Conservation (phyloP, 371 early-diverging fungal genomes). For the Dinochytrium kinnereticum region DNA sequence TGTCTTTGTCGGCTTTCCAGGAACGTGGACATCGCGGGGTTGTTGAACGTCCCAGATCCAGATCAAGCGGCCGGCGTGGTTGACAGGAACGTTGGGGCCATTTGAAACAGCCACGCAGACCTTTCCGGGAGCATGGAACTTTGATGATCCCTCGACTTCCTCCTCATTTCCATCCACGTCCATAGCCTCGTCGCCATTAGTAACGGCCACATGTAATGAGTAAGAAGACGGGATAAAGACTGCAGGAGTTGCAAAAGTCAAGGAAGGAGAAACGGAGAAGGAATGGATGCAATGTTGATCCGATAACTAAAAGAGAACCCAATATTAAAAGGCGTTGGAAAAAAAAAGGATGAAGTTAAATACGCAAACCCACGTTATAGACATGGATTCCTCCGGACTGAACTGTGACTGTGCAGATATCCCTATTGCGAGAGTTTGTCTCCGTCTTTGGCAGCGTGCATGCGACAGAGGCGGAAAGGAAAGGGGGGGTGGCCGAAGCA, state of each 20-base stretch:
- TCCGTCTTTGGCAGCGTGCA: background rate
- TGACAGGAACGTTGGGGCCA: background rate
- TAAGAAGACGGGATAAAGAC: constrained; percentile 4
- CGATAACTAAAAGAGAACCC: constrained; percentile 1
- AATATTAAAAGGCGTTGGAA: background rate
- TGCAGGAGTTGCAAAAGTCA: constrained; percentile 15
- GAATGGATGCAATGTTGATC: constrained; percentile 25
- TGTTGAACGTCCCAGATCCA: constrained; percentile 27
- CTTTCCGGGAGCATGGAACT: constrained; percentile 1
- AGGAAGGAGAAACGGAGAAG: constrained; percentile 26
- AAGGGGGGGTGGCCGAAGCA: background rate
- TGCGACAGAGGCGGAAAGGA: background rate
- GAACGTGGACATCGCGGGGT: constrained; percentile 6
- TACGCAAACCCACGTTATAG: constrained; percentile 21
- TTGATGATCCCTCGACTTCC: background rate
- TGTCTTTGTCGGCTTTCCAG: constrained; percentile 30
- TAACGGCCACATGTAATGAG: background rate
- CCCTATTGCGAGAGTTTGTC: background rate
- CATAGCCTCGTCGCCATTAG: background rate
- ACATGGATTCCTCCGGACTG: constrained; percentile 26
- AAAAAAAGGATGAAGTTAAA: background rate
- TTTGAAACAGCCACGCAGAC: background rate
- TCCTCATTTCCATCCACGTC: background rate
- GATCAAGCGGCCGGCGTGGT: constrained; percentile 4
- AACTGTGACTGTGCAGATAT: constrained; percentile 12